phyloP scores from a whole-genome alignment of 257 asterid species.

The Thymus mandschuricus region DNA sequence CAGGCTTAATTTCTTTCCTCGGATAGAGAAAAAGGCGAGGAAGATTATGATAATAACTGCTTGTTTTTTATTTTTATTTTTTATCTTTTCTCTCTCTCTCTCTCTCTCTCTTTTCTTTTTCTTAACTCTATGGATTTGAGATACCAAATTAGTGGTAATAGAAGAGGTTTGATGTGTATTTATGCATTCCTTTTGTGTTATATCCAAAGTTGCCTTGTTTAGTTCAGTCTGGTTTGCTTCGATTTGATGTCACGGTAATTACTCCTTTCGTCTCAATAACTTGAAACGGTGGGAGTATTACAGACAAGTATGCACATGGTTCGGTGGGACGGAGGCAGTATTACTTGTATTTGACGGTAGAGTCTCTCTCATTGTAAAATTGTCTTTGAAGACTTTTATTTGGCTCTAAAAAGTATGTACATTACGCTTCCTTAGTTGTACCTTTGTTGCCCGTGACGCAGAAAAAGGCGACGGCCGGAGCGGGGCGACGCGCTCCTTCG shows the following conservation, averaged over 20 bases:
- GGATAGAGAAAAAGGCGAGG: slow-evolving; percentile 46
- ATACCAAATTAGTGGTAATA: slow-evolving; percentile 54
- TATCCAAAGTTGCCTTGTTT: slow-evolving; percentile 7
- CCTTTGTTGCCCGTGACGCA: background rate
- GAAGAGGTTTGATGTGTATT: slow-evolving; percentile 51
- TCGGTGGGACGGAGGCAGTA: too few relatives aligned
- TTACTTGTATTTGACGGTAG: too few relatives aligned
- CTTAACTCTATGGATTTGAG: slow-evolving; percentile 41
- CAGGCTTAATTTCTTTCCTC: slow-evolving; percentile 47
- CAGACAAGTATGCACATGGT: too few relatives aligned
- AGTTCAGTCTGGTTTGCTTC: background rate
- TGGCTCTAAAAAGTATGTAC: background rate
- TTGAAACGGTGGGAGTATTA: too few relatives aligned
- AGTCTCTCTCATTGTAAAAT: too few relatives aligned
- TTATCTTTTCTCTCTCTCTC: too few relatives aligned
- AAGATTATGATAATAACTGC: slow-evolving; percentile 49
- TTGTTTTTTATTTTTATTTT: slow-evolving; percentile 38
- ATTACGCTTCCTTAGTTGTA: background rate
- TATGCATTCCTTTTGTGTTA: slow-evolving; percentile 33
- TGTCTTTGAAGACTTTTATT: too few relatives aligned
- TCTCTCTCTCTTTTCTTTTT: too few relatives aligned
- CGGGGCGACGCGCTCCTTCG: background rate
- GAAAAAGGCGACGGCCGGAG: background rate
- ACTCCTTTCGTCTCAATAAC: too few relatives aligned
- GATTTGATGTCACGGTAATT: too few relatives aligned